These are phyloP conservation scores for Galerina sulciceps DNA, from an alignment of 768 basidiomycete genomes.

Conservation along the genomic window DNA sequence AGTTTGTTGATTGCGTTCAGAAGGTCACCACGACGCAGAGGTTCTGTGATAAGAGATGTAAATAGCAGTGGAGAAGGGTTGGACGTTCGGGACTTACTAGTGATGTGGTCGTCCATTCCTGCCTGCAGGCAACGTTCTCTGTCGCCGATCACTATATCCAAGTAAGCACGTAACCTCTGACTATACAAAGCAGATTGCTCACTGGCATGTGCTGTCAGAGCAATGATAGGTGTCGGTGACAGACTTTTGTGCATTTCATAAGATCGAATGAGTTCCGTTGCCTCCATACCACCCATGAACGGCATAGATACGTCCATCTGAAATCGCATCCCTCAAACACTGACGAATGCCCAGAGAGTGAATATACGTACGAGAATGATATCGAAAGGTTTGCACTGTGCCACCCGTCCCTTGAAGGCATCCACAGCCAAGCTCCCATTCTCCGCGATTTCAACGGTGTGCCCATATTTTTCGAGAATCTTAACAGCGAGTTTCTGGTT, in stretches of 20 bases:
- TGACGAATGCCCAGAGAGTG: background rate
- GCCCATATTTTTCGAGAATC: slow-evolving; percentile 95
- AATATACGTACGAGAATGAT: slow-evolving; percentile 78
- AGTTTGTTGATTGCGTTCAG: slow-evolving; percentile 84
- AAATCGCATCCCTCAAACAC: slow-evolving; percentile 6
- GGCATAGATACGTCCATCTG: slow-evolving; percentile 99
- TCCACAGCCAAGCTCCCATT: slow-evolving; percentile 95
- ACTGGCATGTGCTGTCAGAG: slow-evolving; percentile 97
- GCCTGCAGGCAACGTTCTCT: slow-evolving; percentile 53
- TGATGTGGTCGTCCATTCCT: slow-evolving; percentile 78
- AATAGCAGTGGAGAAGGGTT: background rate
- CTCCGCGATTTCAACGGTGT: slow-evolving; percentile 95
- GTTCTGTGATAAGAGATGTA: slow-evolving; percentile 52
- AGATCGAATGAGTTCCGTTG: slow-evolving; percentile 88
- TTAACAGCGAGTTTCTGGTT: slow-evolving; percentile 97
- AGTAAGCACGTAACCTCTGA: slow-evolving; percentile 8
- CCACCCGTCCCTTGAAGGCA: slow-evolving; percentile 80
- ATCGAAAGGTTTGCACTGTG: slow-evolving; percentile 79
- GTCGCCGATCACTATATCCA: slow-evolving; percentile 76
- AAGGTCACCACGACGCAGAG: slow-evolving; percentile 76
- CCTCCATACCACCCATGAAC: slow-evolving; percentile 98
- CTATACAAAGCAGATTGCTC: slow-evolving; percentile 34
- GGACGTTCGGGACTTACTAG: slow-evolving; percentile 54
- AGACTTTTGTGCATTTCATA: slow-evolving; percentile 79
- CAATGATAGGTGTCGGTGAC: slow-evolving; percentile 87